Conservation (phyloP, 2,329 filamentous ascomycete species). For the Ophioceras dolichostomum region DNA sequence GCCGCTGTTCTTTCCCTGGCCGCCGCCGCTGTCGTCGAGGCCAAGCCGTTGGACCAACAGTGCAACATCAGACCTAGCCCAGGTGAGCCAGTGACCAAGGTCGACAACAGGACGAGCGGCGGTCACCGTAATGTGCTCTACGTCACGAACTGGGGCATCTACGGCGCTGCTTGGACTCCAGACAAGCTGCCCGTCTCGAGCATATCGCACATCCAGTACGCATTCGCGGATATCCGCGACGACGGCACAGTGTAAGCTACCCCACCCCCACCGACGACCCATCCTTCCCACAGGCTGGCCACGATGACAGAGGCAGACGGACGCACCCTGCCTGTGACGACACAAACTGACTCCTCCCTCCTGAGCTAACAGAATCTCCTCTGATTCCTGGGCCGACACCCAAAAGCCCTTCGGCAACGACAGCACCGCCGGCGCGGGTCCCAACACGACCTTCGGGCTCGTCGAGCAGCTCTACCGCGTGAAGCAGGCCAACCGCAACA, state of each 20-base stretch:
- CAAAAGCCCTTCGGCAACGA: conserved; percentile 43
- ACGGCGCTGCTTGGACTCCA: conserved; percentile 41
- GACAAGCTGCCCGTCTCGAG: conserved; percentile 53
- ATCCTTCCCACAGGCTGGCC: too few species aligned
- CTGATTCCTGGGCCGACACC: conserved; percentile 48
- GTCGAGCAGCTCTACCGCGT: conserved; percentile 64
- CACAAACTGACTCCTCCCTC: conserved; percentile 11
- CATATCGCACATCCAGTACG: conserved; percentile 61
- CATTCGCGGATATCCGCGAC: conserved; percentile 30
- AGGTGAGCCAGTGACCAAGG: too few species aligned
- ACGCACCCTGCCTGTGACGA: conserved; percentile 1
- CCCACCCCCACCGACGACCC: too few species aligned
- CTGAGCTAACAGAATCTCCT: conserved; percentile 36
- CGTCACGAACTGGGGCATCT: conserved; percentile 20
- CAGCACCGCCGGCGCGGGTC: background rate
- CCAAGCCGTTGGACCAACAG: too few species aligned
- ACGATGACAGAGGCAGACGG: too few species aligned
- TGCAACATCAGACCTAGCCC: too few species aligned
- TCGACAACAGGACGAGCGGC: background rate
- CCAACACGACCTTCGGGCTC: conserved; percentile 52
- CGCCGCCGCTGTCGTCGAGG: too few species aligned
- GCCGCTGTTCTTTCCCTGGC: too few species aligned
- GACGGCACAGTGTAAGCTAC: conserved; percentile 35
- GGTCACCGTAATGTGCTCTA: conserved; percentile 1
- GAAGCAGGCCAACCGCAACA: conserved; percentile 62